These are phyloP conservation scores for Lyophyllum shimeji DNA, from an alignment of 768 basidiomycete species.

Conservation along the genomic window DNA sequence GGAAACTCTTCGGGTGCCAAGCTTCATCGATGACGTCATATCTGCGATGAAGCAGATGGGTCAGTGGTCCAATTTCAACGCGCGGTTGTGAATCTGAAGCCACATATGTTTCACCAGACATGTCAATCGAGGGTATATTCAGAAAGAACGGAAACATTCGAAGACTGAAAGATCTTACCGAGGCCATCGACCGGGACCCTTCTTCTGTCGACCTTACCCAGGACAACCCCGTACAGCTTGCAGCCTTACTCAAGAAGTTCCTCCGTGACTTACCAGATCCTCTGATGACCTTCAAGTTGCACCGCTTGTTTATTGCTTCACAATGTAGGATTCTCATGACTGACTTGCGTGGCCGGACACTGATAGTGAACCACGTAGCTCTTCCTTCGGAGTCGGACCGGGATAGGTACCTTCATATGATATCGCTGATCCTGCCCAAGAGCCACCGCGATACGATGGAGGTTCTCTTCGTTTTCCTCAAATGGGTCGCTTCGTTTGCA, in stretches of 20 bases:
- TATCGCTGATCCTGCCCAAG: slow-evolving; percentile 86
- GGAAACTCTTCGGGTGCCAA: slow-evolving; percentile 84
- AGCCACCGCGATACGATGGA: slow-evolving; percentile 97
- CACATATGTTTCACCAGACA: slow-evolving; percentile 55
- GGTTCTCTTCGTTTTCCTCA: slow-evolving; percentile 95
- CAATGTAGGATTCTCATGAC: slow-evolving; percentile 62
- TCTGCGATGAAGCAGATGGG: slow-evolving; percentile 99
- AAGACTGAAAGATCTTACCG: slow-evolving; percentile 85
- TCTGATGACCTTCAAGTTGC: slow-evolving; percentile 90
- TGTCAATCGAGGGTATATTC: slow-evolving; percentile 99
- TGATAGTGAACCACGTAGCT: slow-evolving; percentile 39
- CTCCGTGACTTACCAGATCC: slow-evolving; percentile 96
- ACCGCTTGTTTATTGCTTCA: slow-evolving; percentile 83
- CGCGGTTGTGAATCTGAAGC: slow-evolving; percentile 4
- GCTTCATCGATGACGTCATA: slow-evolving; percentile 97
- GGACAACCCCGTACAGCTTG: slow-evolving; percentile 96
- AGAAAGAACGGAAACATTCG: slow-evolving; percentile 97
- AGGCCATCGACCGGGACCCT: slow-evolving; percentile 93
- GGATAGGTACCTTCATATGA: slow-evolving; percentile 79
- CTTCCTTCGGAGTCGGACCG: slow-evolving; percentile 76
- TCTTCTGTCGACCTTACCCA: slow-evolving; percentile 87
- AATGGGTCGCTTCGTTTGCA: slow-evolving; percentile 99
- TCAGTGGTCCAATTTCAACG: slow-evolving; percentile 35
- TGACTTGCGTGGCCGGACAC: not conserved
- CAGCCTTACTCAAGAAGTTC: slow-evolving; percentile 96